These are phyloP conservation scores for Coriolopsis trogii DNA, from an alignment of 1,284 basidiomycete species.

Conservation along the genomic window DNA sequence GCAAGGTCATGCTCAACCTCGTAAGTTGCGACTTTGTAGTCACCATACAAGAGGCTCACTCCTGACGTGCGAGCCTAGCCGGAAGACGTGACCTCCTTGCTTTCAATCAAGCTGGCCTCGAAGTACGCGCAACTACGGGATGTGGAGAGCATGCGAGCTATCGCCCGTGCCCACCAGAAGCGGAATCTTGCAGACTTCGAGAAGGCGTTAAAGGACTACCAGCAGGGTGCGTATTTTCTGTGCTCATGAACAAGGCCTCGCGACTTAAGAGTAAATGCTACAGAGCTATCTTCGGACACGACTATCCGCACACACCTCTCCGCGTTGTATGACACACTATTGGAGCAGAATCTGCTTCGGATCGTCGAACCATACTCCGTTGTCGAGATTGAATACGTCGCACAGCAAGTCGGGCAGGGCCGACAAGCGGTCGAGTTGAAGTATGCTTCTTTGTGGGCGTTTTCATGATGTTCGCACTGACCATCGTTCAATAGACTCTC, in stretches of 20 bases:
- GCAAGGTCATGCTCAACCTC: constrained; percentile 97
- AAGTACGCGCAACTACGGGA: constrained; percentile 85
- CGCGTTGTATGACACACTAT: constrained; percentile 90
- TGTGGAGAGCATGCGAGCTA: constrained; percentile 94
- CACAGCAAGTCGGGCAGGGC: constrained; percentile 88
- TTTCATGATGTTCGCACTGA: not conserved
- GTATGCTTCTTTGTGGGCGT: constrained; percentile 47
- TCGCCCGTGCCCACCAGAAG: constrained; percentile 92
- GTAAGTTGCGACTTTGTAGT: constrained; percentile 47
- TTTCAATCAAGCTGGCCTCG: constrained; percentile 85
- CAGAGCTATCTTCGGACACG: constrained; percentile 91
- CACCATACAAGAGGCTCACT: not conserved
- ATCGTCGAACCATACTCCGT: constrained; percentile 96
- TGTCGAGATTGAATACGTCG: constrained; percentile 91
- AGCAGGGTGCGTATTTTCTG: constrained; percentile 62
- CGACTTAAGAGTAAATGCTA: not conserved
- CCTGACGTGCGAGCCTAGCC: constrained; percentile 56
- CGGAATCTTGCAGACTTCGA: constrained; percentile 91
- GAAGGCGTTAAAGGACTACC: constrained; percentile 85
- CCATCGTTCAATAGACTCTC: constrained; percentile 61
- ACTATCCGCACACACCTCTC: constrained; percentile 94
- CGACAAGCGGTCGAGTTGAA: constrained; percentile 94
- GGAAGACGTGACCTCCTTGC: constrained; percentile 88
- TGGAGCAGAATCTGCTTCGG: constrained; percentile 93
- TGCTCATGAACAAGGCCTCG: too few species aligned